A percentile compares a stretch with the other conserved stretches of the same genome.
Evolutionary conservation across 805 yeast genomes (phyloP).

Genomic region (Ogataea zsoltii): DNA sequence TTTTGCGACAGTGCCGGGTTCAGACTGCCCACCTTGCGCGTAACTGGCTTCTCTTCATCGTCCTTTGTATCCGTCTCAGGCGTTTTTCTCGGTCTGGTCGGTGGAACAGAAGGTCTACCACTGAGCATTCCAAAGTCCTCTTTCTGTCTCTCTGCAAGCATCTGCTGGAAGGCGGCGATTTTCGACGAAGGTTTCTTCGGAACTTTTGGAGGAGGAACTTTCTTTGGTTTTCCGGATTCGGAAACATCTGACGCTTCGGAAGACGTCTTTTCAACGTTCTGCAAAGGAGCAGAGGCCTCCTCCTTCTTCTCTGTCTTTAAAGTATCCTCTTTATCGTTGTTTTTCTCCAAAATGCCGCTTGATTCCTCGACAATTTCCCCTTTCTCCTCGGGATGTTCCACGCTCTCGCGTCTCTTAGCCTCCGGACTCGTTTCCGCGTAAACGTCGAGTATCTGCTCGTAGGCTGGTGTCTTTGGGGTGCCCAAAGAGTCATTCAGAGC

Average conservation of each 20-base stretch:
- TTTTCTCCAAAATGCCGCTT: too few species aligned
- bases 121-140: slow-evolving; percentile 33
- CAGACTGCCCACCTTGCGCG: slow-evolving; percentile 24
- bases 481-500: slow-evolving; percentile 4
- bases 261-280: too few species aligned
- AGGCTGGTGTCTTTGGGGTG: slow-evolving; percentile 17
- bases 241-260: background rate
- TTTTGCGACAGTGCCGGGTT: slow-evolving; percentile 53
- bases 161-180: slow-evolving; percentile 80
- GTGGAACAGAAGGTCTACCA: slow-evolving; percentile 25
- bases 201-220: slow-evolving; percentile 50
- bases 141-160: slow-evolving; percentile 56
- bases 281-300: background rate
- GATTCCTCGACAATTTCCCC: background rate
- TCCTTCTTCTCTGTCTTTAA: slow-evolving; percentile 1
- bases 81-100: slow-evolving; percentile 19
- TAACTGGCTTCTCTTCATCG: slow-evolving; percentile 6
- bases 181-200: slow-evolving; percentile 79
- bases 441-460: slow-evolving; percentile 21
- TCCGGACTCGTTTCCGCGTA: slow-evolving; percentile 24
- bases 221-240: slow-evolving; percentile 1
- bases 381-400: background rate
- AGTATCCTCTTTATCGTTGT: too few species aligned
- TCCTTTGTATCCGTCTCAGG: slow-evolving; percentile 2
- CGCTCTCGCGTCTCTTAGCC: slow-evolving; percentile 7